Evolutionary conservation across 75 land plant species (phyloP).

Genomic region (Pinus albicaulis): DNA sequence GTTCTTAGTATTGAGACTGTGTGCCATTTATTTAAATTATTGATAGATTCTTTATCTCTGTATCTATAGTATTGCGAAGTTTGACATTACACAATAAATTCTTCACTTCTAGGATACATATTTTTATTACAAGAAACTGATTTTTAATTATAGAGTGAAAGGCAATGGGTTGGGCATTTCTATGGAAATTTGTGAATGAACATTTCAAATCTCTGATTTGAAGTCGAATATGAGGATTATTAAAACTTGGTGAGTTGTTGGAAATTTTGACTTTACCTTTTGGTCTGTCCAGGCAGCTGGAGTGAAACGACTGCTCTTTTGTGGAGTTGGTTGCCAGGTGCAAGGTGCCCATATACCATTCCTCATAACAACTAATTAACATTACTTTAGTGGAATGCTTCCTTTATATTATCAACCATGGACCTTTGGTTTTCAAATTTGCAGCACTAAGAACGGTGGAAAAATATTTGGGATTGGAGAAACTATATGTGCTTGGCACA

Average conservation of each 20-base stretch:
- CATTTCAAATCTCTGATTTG: background rate
- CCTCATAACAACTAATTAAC: background rate
- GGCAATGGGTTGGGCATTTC: background rate
- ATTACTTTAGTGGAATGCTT: background rate
- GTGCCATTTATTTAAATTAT: no score
- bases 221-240: background rate
- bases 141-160: background rate
- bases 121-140: background rate
- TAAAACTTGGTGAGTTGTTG: background rate
- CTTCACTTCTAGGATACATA: background rate
- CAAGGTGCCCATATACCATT: slow-evolving; percentile 62
- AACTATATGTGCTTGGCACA: slow-evolving; percentile 96
- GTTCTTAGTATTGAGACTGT: no score
- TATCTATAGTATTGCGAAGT: no score
- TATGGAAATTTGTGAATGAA: background rate
- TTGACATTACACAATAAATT: background rate
- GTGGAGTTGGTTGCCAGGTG: slow-evolving; percentile 99
- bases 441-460: slow-evolving; percentile 94
- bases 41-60: no score
- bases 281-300: slow-evolving; percentile 78
- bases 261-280: background rate
- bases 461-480: slow-evolving; percentile 80
- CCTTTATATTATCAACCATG: background rate
- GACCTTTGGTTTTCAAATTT: slow-evolving; percentile 26
- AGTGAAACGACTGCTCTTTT: slow-evolving; percentile 94